Percentiles rank a stretch among this genome's conserved stretches.
phyloP scores from a whole-genome alignment of 257 asterid genomes.

The Gardenia jasminoides region DNA sequence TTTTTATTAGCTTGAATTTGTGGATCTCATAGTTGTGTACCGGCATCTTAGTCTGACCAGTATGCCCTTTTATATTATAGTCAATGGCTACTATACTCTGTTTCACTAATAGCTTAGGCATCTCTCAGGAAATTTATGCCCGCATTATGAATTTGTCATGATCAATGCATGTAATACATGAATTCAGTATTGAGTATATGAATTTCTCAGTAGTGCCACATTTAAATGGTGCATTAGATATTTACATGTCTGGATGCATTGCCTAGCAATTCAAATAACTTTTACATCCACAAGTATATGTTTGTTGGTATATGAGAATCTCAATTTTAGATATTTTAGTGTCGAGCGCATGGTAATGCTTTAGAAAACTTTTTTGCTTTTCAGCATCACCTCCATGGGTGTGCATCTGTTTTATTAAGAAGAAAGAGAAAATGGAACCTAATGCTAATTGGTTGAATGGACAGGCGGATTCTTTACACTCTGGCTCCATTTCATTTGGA shows the following conservation, averaged over 20 bases:
- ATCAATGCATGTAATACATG: not conserved
- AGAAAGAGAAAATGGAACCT: not conserved
- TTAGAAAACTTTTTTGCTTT: not conserved
- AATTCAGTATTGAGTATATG: not conserved
- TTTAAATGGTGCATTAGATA: not conserved
- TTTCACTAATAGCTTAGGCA: not conserved
- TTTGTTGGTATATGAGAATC: not conserved
- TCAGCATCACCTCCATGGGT: not conserved
- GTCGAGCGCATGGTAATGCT: not conserved
- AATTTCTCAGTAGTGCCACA: not conserved
- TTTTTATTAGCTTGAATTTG: not conserved
- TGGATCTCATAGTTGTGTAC: not conserved
- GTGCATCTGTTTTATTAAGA: not conserved
- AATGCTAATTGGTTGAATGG: slow-evolving; percentile 15
- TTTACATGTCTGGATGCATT: not conserved
- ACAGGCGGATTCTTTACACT: slow-evolving; percentile 62
- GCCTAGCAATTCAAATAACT: not conserved
- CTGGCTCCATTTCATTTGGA: slow-evolving; percentile 85
- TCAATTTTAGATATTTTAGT: not conserved
- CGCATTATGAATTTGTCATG: not conserved
- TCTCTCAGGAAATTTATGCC: not conserved
- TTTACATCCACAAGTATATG: not conserved
- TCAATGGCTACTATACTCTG: not conserved
- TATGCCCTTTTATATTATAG: not conserved
- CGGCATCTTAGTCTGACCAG: not conserved